Evolutionary conservation across 371 early-diverging fungal genomes (phyloP).

Genomic region (Rhizopus sp.): DNA sequence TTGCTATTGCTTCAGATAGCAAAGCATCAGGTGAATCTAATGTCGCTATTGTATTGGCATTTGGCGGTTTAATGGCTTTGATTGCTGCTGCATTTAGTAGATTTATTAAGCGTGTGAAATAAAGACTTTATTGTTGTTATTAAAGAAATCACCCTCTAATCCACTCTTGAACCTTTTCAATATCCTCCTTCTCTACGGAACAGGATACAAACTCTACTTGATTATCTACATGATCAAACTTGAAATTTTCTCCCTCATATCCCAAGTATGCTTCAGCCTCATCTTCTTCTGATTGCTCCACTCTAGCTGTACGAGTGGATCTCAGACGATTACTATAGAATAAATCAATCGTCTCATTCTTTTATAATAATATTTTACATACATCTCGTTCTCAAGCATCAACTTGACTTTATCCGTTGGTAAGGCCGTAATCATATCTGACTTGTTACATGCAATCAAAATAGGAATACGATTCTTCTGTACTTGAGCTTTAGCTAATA

Average conservation of each 20-base stretch:
- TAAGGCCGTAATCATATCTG: conserved; percentile 73
- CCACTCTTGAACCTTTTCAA: conserved; percentile 52
- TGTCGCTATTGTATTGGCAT: conserved; percentile 58
- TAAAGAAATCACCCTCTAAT: conserved; percentile 1
- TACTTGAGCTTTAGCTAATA: conserved; percentile 65
- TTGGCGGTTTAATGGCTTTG: conserved; percentile 69
- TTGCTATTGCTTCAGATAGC: conserved; percentile 45
- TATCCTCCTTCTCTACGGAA: conserved; percentile 54
- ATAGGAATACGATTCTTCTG: conserved; percentile 62
- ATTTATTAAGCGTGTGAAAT: conserved; percentile 37
- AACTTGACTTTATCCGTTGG: conserved; percentile 63
- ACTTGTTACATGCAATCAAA: conserved; percentile 83
- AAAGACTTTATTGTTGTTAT: not conserved
- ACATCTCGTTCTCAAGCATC: conserved; percentile 80
- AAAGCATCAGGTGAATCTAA: conserved; percentile 27
- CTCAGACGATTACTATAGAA: conserved; percentile 63
- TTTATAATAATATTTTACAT: conserved; percentile 19
- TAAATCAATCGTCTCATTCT: not conserved
- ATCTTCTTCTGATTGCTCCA: conserved; percentile 65
- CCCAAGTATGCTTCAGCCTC: conserved; percentile 71
- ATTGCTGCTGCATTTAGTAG: conserved; percentile 60
- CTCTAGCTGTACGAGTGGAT: conserved; percentile 66
- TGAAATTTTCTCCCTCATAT: conserved; percentile 77
- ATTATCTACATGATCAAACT: conserved; percentile 78
- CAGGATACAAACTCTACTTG: conserved; percentile 63